Base-by-base conservation (phyloP, 129 eudicot species). In the Solidago caesia region DNA sequence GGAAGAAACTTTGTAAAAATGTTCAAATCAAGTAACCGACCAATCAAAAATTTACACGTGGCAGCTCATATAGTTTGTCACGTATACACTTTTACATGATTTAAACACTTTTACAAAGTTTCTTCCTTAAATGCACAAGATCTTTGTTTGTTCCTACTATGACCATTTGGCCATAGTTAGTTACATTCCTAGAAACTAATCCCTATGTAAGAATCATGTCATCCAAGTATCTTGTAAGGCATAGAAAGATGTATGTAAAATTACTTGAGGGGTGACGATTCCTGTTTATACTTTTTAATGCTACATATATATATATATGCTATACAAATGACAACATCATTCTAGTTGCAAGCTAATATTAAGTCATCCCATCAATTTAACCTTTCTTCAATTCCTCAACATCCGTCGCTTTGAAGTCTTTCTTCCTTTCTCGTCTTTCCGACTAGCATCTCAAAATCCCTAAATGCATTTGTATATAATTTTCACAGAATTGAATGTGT, bases 331-430 rank as follows among this genome's bases (percentile, higher is more conserved):
- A 25, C 47, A 33, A 81, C 68, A 49, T 45, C 60, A 44, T 80
- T 44, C 74, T 67, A 64, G 75, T 61, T 68, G 44, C 63, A 65
- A 29, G 47, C 68, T 64, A 41, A 39, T 64, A 64, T 64, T 39
- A 41, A 16, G 46, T 41, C 68, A 73, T 64, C 67, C 58, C 76
- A 39, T 29, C 27, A 61, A 67, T 58, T 56, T 67, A 55, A 67
- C 64, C 3, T 64, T n/a, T 74, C 63, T 58, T 63, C 44, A 49
- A 47, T 75, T 75, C 84, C 71, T 64, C 76, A 75, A 74, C 73
- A 57, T 44, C 68, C 47, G 44, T 29, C 27, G 27, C 61, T 69
- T 68, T 65, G 64, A 42, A 66, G 64, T 65, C 9, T 45, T 78
- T 6, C 43, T 69, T 78, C 63, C 58, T 70, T 68, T 68, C 57